phyloP scores from a whole-genome alignment of 805 yeast species.

The Cyberlindnera subsufficiens region DNA sequence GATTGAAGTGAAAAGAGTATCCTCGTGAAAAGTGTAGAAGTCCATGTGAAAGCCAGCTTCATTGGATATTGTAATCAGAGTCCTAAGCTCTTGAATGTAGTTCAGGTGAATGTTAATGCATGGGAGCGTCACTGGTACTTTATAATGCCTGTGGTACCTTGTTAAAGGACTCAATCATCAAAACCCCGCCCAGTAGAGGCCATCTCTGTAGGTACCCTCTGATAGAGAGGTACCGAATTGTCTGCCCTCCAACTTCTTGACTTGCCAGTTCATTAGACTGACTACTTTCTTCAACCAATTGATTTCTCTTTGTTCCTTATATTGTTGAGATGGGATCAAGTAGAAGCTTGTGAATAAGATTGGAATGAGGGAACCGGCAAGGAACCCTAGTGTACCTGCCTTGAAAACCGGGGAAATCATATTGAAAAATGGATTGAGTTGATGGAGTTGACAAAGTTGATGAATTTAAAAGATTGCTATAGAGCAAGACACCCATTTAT shows the following conservation, averaged over 20 bases:
- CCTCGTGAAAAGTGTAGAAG: no score
- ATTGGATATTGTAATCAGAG: no score
- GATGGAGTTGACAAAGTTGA: neutral
- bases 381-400: constrained; percentile 20
- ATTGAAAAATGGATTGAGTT: neutral
- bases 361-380: constrained; percentile 21
- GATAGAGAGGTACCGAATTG: neutral
- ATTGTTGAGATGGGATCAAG: constrained; percentile 14
- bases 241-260: constrained; percentile 8
- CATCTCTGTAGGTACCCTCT: constrained; percentile 20
- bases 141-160: neutral
- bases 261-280: constrained; percentile 18
- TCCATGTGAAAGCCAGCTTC: no score
- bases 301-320: constrained; percentile 16
- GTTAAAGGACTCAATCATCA: constrained; percentile 1
- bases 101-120: no score
- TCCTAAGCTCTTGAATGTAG: no score
- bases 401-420: constrained; percentile 10
- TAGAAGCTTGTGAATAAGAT: constrained; percentile 17
- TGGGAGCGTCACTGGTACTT: no score
- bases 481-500: no score
- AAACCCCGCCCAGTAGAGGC: constrained; percentile 27
- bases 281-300: constrained; percentile 18
- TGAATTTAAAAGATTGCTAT: no score
- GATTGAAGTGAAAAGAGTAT: no score